phyloP scores from a whole-genome alignment of 78 protist species.

The Dictyostelium firmibasis region DNA sequence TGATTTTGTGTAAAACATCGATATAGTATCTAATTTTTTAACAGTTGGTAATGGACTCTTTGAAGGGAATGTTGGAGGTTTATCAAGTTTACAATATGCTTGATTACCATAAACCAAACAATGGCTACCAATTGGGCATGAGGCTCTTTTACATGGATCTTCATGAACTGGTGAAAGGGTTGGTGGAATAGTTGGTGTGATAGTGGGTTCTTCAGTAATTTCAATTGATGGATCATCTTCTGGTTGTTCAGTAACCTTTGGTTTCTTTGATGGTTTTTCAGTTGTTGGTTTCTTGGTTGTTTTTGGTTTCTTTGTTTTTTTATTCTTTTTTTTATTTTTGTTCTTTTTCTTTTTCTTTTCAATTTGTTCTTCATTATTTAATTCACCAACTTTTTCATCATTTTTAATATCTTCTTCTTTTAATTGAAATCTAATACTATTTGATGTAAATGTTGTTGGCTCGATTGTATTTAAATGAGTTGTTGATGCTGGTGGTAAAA shows the following conservation, averaged over 20 bases:
- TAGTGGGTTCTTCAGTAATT: background rate
- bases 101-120: background rate
- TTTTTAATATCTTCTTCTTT: background rate
- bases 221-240: background rate
- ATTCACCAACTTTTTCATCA: background rate
- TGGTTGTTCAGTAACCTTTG: background rate
- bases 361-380: background rate
- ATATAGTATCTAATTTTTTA: background rate
- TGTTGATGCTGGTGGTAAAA: background rate
- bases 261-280: background rate
- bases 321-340: background rate
- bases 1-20: background rate
- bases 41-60: background rate
- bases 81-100: background rate
- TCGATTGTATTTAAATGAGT: background rate
- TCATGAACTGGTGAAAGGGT: background rate
- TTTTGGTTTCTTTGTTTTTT: background rate
- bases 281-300: background rate
- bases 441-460: background rate
- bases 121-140: background rate
- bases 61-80: background rate
- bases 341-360: background rate
- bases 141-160: background rate
- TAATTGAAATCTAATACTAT: background rate
- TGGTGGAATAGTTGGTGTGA: background rate